Percentiles rank a stretch among this genome's conserved stretches.
These are phyloP conservation scores for Paecilomyces niveus DNA, from an alignment of 2,329 filamentous ascomycete species.

Conservation along the genomic window DNA sequence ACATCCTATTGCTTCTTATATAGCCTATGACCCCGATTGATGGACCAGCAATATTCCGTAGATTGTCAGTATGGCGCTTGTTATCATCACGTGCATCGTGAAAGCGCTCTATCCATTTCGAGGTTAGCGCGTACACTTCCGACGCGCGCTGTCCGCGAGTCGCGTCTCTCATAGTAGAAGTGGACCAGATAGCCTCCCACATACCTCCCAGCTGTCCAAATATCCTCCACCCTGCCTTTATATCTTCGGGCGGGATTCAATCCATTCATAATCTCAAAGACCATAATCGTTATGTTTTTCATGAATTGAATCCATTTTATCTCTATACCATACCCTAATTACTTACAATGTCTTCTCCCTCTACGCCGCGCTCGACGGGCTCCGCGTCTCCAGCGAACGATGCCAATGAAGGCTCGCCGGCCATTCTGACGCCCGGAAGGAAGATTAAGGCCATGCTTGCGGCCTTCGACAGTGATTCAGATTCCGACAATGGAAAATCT, in stretches of 20 bases:
- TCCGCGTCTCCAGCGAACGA: conserved; percentile 17
- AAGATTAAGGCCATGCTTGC: conserved; percentile 46
- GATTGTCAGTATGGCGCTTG: too few relatives aligned
- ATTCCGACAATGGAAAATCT: conserved; percentile 33
- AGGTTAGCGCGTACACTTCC: neutral
- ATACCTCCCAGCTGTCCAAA: neutral
- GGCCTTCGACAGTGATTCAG: conserved; percentile 40
- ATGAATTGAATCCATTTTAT: neutral
- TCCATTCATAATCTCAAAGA: neutral
- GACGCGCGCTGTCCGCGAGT: neutral
- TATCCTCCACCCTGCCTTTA: neutral
- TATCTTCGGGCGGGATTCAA: neutral
- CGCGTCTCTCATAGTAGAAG: neutral
- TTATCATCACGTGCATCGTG: neutral
- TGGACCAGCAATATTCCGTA: neutral
- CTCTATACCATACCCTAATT: neutral
- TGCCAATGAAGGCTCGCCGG: conserved; percentile 17
- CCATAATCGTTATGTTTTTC: neutral
- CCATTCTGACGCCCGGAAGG: conserved; percentile 36
- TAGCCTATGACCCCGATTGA: too few relatives aligned
- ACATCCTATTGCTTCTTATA: too few relatives aligned
- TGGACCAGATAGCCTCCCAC: neutral
- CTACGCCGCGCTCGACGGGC: conserved; percentile 27
- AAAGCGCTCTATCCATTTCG: neutral
- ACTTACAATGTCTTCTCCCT: conserved; percentile 21